Evolutionary conservation across 352 stramenopile genomes (phyloP), one percentile per base, ranked within the genome.

Genomic region (Globisporangium nodosum): DNA sequence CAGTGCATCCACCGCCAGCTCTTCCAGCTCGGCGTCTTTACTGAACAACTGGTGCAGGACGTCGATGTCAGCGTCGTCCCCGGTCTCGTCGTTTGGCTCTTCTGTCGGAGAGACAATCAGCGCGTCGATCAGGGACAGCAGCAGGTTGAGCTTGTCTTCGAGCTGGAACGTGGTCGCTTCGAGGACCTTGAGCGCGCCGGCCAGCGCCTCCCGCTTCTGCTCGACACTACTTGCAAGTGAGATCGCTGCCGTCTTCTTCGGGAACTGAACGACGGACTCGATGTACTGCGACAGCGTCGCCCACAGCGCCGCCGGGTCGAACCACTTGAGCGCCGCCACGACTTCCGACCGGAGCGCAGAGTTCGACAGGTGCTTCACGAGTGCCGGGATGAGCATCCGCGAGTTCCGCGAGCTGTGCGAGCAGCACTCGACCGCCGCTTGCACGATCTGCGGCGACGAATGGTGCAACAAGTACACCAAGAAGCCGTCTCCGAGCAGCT

Each of bases 401-500:
- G 85, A 95, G 52, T 79, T 80, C 11, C 85, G 78, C 11, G 75
- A 76, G 40, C 79, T 91, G 39, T 87, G 86, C 9, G 79, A 86
- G 33, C 85, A 95, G 52, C 78, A 93, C 51, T 93, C 80, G 5
- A 95, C 76, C 0, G 85, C 82, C 43, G 85, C 85, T 63, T 87
- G 80, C 5, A 95, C 71, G 20, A 95, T 90, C 48, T 77, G 71
- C 37, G 72, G 65, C 15, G 78, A 90, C 1, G 70, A 69, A 35
- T 95, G 75, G 45, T 95, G 78, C 20, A 95, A 74, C 43, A 95
- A 58, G 60, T 93, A 95, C 9, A 95, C 85, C 8, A 95, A 43
- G 59, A 88, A 95, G 0, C 85, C 85, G 56, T 95, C 85, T 3
- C 85, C 78, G 4, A 95, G 63, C 18, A 95, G 64, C 52, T 95